phyloP scores from a whole-genome alignment of 169 alveolate genomes.

The Cryptosporidium tyzzeri region DNA sequence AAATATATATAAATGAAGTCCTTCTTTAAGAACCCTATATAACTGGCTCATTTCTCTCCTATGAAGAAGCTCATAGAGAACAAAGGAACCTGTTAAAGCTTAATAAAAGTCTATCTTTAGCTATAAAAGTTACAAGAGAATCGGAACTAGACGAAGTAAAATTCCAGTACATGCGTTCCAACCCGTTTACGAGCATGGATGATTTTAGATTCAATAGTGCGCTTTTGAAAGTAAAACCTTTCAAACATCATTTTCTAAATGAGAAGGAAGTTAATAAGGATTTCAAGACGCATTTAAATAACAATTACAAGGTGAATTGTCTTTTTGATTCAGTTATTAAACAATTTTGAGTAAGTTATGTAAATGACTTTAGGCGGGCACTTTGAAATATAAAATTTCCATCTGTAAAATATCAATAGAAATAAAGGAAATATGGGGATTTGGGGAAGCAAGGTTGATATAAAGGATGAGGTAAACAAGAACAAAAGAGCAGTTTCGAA shows the following conservation, averaged over 20 bases:
- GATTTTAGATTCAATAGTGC: conserved; percentile 17
- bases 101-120: neutral
- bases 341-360: neutral
- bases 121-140: neutral
- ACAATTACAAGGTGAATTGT: neutral
- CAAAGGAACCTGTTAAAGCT: neutral
- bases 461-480: conserved; percentile 44
- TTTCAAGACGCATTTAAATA: neutral
- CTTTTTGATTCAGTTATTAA: neutral
- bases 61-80: conserved; percentile 30
- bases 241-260: neutral
- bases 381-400: neutral
- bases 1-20: neutral
- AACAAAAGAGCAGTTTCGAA: conserved; percentile 67
- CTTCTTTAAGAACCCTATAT: conserved; percentile 19
- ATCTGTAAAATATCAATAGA: neutral
- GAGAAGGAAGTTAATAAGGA: neutral
- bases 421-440: conserved; percentile 44
- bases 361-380: conserved; percentile 14
- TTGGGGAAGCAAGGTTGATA: conserved; percentile 58
- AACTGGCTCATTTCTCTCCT: conserved; percentile 22
- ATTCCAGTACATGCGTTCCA: conserved; percentile 2
- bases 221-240: neutral
- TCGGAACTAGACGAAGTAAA: neutral
- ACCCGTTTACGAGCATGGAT: conserved; percentile 30